Evolutionary conservation across 2,329 filamentous ascomycete species (phyloP).

Genomic region (Colletotrichum sp.): DNA sequence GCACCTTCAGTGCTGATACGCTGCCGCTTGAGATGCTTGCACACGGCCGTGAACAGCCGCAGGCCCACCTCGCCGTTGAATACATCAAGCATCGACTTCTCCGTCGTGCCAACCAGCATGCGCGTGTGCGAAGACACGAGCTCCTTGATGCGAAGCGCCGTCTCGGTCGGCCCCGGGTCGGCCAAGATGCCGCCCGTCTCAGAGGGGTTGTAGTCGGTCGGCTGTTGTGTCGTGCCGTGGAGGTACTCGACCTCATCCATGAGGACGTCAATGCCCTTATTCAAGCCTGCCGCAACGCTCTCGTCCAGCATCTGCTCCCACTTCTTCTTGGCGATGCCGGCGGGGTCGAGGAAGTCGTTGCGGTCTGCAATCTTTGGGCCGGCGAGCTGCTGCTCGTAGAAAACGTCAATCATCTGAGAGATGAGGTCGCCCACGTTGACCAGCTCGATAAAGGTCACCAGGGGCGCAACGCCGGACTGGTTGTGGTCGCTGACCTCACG

Average conservation of each 20-base stretch:
- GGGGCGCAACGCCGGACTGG: slow-evolving; percentile 79
- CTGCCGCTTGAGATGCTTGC: slow-evolving; percentile 97
- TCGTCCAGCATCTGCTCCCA: slow-evolving; percentile 99
- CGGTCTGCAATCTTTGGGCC: slow-evolving; percentile 83
- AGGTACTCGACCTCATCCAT: slow-evolving; percentile 99
- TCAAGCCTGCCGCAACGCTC: slow-evolving; percentile 91
- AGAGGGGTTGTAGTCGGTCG: slow-evolving; percentile 88
- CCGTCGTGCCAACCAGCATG: slow-evolving; percentile 93
- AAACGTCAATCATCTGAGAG: slow-evolving; percentile 98
- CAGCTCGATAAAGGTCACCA: slow-evolving; percentile 95
- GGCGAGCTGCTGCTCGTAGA: slow-evolving; percentile 94
- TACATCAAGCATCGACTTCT: slow-evolving; percentile 97
- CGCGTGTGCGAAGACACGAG: slow-evolving; percentile 87
- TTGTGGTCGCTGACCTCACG: slow-evolving; percentile 77
- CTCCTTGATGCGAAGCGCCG: slow-evolving; percentile 81
- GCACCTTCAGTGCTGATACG: slow-evolving; percentile 89
- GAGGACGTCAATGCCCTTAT: slow-evolving; percentile 96
- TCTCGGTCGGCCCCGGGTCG: slow-evolving; percentile 77
- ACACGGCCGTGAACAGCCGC: slow-evolving; percentile 87
- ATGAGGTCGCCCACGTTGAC: slow-evolving; percentile 98
- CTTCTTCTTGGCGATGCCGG: slow-evolving; percentile 93
- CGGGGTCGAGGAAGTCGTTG: slow-evolving; percentile 93
- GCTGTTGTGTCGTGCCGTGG: slow-evolving; percentile 83
- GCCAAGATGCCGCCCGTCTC: slow-evolving; percentile 35
- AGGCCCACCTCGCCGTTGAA: slow-evolving; percentile 98